These are phyloP conservation scores for Bimuria novae-zelandiae DNA, from an alignment of 2,329 filamentous ascomycete species.

Conservation along the genomic window DNA sequence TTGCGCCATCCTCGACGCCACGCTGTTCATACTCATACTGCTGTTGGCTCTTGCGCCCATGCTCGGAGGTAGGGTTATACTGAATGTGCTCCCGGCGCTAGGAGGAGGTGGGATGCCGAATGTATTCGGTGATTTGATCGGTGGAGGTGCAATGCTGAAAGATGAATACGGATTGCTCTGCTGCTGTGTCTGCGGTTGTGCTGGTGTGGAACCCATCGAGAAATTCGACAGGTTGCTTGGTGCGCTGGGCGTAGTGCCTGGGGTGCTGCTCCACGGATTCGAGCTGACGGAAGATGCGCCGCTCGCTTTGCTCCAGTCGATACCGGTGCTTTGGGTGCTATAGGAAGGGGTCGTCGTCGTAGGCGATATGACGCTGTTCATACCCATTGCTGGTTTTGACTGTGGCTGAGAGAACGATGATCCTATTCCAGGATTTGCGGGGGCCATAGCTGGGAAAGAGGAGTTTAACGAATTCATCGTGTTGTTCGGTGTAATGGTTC, in stretches of 20 bases:
- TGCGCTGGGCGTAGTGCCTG: slow-evolving; percentile 17
- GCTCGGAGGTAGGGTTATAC: slow-evolving; percentile 35
- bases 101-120: slow-evolving; percentile 21
- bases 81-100: slow-evolving; percentile 21
- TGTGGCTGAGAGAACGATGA: slow-evolving; percentile 45
- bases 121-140: slow-evolving; percentile 21
- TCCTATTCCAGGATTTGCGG: slow-evolving; percentile 41
- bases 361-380: slow-evolving; percentile 37
- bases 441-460: slow-evolving; percentile 43
- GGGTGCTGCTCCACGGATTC: slow-evolving; percentile 33
- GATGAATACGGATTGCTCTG: slow-evolving; percentile 39
- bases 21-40: slow-evolving; percentile 32
- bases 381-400: slow-evolving; percentile 42
- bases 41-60: slow-evolving; percentile 25
- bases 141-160: slow-evolving; percentile 47
- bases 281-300: slow-evolving; percentile 18
- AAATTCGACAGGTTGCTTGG: slow-evolving; percentile 44
- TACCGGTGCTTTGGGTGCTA: slow-evolving; percentile 23
- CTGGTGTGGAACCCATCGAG: slow-evolving; percentile 57
- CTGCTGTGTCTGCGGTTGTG: slow-evolving; percentile 22
- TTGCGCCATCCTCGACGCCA: slow-evolving; percentile 12
- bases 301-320: slow-evolving; percentile 40
- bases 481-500: slow-evolving; percentile 59
- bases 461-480: slow-evolving; percentile 48
- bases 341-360: slow-evolving; percentile 31